These are phyloP conservation scores for Oryza rufipogon DNA, from an alignment of 176 grass and related monocot species.

Conservation along the genomic window DNA sequence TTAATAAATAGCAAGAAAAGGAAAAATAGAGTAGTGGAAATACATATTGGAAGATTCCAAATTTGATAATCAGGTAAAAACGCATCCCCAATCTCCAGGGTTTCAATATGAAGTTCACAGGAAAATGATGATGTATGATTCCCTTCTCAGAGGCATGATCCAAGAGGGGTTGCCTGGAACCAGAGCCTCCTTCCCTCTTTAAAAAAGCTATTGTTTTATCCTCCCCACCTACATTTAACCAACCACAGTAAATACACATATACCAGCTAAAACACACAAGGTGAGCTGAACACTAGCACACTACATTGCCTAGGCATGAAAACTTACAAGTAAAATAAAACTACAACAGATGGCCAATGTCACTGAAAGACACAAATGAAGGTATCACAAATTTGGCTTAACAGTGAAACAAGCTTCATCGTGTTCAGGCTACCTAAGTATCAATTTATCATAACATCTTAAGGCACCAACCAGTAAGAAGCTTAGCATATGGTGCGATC, in stretches of 20 bases:
- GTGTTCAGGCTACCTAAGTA: not conserved
- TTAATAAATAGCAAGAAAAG: constrained; percentile 19
- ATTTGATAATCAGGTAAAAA: constrained; percentile 92
- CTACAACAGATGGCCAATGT: not conserved
- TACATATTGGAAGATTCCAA: constrained; percentile 99
- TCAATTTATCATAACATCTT: not conserved
- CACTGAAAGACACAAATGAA: not conserved
- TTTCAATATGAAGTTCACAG: constrained; percentile 82
- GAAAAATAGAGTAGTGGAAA: constrained; percentile 14
- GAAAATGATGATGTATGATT: constrained; percentile 96
- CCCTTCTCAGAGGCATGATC: constrained; percentile 64
- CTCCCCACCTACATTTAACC: constrained; percentile 78
- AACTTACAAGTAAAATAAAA: constrained; percentile 18
- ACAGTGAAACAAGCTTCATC: not conserved
- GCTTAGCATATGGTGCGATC: not conserved
- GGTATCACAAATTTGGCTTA: constrained; percentile 4
- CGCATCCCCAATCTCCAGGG: constrained; percentile 80
- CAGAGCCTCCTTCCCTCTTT: constrained; percentile 76
- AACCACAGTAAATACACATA: constrained; percentile 22
- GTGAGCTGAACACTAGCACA: not conserved
- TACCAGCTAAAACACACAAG: constrained; percentile 6
- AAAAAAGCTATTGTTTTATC: constrained; percentile 95
- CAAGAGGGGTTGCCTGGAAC: constrained; percentile 67
- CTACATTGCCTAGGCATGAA: not conserved
- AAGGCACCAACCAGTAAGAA: not conserved